Evolutionary conservation across 1,284 basidiomycete genomes (phyloP), one percentile per base, ranked within the genome.

Genomic region (Amylostereum areolatum): DNA sequence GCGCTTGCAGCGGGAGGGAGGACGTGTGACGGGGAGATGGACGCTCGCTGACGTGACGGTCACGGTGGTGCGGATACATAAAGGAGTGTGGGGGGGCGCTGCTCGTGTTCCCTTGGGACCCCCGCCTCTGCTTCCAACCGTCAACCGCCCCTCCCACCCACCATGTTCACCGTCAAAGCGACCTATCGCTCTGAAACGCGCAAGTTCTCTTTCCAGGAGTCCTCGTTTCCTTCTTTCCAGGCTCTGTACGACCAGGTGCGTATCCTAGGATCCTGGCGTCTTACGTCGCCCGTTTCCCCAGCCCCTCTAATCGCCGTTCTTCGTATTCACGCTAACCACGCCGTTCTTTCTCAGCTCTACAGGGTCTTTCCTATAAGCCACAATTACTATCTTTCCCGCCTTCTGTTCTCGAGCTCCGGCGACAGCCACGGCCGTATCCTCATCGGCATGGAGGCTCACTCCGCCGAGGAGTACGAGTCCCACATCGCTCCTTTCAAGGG

Each of bases 291-390:
- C 25, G 25, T 43, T 24, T 28, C 41, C 25, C 41, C 27, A 43
- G 41, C 41, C 24, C 18, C 18, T 18, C 18, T 18, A 18, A 18
- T 18, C 35, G 47, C 44, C 34, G 50, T 42, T 41, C 39, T 41
- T 34, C 32, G 40, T 46, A 40, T 42, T 37, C 35, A 39, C 48
- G 1, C 37, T 56, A 28, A 43, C 59, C 53, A 50, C 49, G 55
- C 49, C 55, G 28, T 43, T 34, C 48, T 54, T 40, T 48, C 49
- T 42, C 56, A 89, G 86, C 74, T 89, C 51, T 75, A 74, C 63
- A 81, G 82, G 57, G 71, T 88, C 52, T 87, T 89, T 61, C 77
- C 79, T 55, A 73, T 82, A 50, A 73, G 71, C 59, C 68, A 75
- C 49, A 72, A 67, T 45, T 83, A 75, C 64, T 79, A 77, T 68